Base-by-base conservation (phyloP, 805 yeast genomes). In the Metschnikowia aberdeeniae region DNA sequence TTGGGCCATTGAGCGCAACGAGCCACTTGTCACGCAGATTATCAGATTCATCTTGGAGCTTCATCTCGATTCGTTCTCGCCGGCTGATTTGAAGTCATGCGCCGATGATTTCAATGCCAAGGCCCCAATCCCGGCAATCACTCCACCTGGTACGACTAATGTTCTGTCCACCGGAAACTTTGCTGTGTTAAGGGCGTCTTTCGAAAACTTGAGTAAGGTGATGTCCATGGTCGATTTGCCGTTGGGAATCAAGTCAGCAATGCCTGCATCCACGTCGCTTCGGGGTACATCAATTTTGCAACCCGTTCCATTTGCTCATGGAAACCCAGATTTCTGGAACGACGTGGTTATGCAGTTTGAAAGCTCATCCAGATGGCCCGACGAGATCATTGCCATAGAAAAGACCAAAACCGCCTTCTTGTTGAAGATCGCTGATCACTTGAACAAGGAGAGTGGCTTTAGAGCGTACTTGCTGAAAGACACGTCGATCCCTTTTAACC, bases 361-460 rank as follows among this genome's bases (percentile, higher is more conserved):
- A 67, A 72, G 86, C 3, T 87, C 96, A 2, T 75, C 79, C n/a
- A 81, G 82, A 62, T 93, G 99, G 99, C 99, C 99, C 2, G 95
- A 87, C 63, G 97, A 93, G 61, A 62, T 89, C 5, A 67, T 74
- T 33, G 89, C 97, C 2, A 67, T 89, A 44, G 98, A 93, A 62
- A 83, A 85, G 57, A 85, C 96, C 12, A 93, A 93, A 60, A 80
- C 95, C 28, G 98, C 98, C 6, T 88, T 93, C 54, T 68, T 92
- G 55, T 62, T 93, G 43, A 85, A 85, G 55, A 78, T 90, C 19
- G 53, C 63, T 48, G 78, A 75, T 32, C 51, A 62, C 6, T 51
- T 75, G 40, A 76, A 80, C 42, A 68, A 71, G 46, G 78, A 79
- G 42, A 73, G 82, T 10, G 66, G 66, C 13, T 86, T 85, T 60